Conservation (phyloP, 352 stramenopile genomes). For the Pythium brassicae region DNA sequence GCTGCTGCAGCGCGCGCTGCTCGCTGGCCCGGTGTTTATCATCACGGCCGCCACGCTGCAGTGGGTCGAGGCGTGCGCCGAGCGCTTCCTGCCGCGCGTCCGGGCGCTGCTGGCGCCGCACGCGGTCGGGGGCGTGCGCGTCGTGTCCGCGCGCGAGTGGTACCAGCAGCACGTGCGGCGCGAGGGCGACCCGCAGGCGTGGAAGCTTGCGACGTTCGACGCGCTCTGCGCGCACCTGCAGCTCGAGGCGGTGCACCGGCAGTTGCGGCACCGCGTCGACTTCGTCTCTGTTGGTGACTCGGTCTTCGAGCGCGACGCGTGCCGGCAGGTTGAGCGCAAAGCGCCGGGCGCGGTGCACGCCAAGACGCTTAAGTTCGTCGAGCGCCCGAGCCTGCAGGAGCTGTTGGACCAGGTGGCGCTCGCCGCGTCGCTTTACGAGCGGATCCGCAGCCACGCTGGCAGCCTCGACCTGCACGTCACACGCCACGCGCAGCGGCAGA, state of each 20-base stretch:
- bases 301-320: constrained; percentile 49
- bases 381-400: constrained; percentile 36
- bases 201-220: constrained; percentile 52
- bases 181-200: constrained; percentile 34
- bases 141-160: constrained; percentile 58
- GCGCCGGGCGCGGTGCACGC: constrained; percentile 25
- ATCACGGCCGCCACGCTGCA: constrained; percentile 51
- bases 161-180: constrained; percentile 34
- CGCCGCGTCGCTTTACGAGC: constrained; percentile 26
- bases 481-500: constrained; percentile 10
- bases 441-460: constrained; percentile 33
- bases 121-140: constrained; percentile 23
- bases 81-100: constrained; percentile 42
- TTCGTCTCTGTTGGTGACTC: constrained; percentile 59
- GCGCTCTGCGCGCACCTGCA: constrained; percentile 44
- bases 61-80: constrained; percentile 43
- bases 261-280: constrained; percentile 23
- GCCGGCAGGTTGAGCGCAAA: constrained; percentile 33
- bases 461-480: constrained; percentile 44
- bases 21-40: constrained; percentile 53
- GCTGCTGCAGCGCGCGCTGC: constrained; percentile 33
- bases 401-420: constrained; percentile 44
- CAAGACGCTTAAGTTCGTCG: constrained; percentile 58
- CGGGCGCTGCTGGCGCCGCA: constrained; percentile 33
- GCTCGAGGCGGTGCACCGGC: constrained; percentile 30